phyloP scores from a whole-genome alignment of 352 stramenopile species.

The Globisporangium spiculum region DNA sequence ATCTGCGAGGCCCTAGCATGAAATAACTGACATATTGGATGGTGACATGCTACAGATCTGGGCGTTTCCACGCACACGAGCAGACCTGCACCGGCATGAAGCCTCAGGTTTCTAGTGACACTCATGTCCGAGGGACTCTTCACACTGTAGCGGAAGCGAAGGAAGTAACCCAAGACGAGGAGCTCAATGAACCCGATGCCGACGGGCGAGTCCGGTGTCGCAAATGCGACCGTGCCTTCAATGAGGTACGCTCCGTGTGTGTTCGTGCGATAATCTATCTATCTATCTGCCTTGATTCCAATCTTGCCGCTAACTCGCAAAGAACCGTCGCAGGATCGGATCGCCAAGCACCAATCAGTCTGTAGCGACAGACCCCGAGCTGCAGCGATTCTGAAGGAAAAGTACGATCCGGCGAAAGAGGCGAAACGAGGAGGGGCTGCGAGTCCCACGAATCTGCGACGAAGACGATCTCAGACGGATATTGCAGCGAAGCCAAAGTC shows the following conservation, averaged over 20 bases:
- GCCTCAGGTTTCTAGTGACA: neutral
- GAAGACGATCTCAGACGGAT: neutral
- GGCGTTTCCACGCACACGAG: conserved; percentile 23
- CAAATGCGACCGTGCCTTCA: conserved; percentile 53
- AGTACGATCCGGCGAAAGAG: neutral
- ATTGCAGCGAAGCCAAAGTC: neutral
- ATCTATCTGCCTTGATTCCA: neutral
- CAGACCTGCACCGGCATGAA: conserved; percentile 19
- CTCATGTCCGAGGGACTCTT: too few relatives aligned
- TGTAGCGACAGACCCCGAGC: conserved; percentile 22
- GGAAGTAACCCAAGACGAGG: neutral
- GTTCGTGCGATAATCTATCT: neutral
- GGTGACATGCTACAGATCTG: conserved; percentile 19
- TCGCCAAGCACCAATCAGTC: conserved; percentile 69
- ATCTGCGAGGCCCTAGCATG: neutral
- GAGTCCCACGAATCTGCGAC: neutral
- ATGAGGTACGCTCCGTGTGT: conserved; percentile 14
- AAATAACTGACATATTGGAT: neutral
- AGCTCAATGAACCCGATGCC: conserved; percentile 38
- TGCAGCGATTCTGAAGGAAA: neutral
- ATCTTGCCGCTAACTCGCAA: neutral
- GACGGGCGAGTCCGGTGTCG: conserved; percentile 60
- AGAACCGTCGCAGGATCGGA: conserved; percentile 34
- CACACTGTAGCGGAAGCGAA: neutral
- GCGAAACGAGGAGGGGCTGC: neutral